Evolutionary conservation across 352 stramenopile species (phyloP), one percentile per base, ranked within the genome.

Genomic region (Phytophthora capsici): DNA sequence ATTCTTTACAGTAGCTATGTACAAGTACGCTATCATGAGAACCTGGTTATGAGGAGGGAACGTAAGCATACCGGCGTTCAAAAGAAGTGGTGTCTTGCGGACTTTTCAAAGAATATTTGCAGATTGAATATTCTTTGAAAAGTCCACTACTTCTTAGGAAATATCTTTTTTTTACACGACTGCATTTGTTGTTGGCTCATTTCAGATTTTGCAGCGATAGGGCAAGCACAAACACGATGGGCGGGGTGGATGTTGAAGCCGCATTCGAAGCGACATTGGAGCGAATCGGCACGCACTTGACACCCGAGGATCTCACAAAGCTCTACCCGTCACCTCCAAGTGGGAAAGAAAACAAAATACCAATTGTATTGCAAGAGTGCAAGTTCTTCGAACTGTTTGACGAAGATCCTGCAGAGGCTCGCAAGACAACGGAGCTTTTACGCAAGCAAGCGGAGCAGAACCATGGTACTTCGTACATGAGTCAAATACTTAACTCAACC

Each of bases 341-440:
- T 4, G 16, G 1, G 23, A 13, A 26, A 19, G n/a, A 40, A 32
- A 30, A 3, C 13, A 20, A 8, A 4, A 16, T 19, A 12, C 23
- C 23, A 3, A 26, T 66, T 8, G 30, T 26, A 16, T 45, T 68
- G 36, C 17, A 56, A 36, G 26, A 68, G 8, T 62, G 51, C 44
- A 57, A 62, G 20, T 57, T 50, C 51, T 68, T 57, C 44, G 41
- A 67, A 12, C 43, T 67, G 2, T 61, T 61, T 26, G 22, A 61
- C n/a, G 32, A 30, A 8, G 48, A 66, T 28, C 49, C 47, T 12
- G 37, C 26, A 1, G 13, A 44, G 7, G 55, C 6, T 4, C 20
- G 38, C 28, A 32, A 44, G 47, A 4, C 44, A 14, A n/a, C 8
- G 10, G 30, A 52, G n/a, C 20, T 36, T 17, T 38, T 16, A 25